These are phyloP conservation scores for Vigna nakashimae DNA, from an alignment of 306 rosid species.

Conservation along the genomic window DNA sequence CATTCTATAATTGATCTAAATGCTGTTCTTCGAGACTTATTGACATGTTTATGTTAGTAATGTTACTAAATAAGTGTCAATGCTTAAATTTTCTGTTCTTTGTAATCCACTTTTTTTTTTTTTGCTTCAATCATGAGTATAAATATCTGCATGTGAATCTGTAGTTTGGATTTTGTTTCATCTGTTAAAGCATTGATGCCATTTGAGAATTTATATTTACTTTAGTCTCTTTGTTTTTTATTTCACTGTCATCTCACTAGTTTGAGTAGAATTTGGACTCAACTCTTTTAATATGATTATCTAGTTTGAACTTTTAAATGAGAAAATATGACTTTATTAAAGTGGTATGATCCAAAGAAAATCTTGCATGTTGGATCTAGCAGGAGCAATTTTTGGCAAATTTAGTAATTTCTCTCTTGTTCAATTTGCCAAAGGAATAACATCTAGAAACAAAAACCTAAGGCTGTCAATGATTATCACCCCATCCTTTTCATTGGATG, in stretches of 20 bases:
- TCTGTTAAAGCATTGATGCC: neutral
- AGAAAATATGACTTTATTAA: too few relatives aligned
- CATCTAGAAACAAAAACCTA: too few relatives aligned
- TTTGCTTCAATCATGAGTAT: neutral
- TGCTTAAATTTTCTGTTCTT: neutral
- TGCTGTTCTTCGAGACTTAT: conserved; percentile 12
- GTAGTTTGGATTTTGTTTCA: neutral
- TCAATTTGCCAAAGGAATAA: too few relatives aligned
- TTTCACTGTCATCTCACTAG: too few relatives aligned
- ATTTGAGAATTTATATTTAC: neutral
- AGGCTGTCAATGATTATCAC: too few relatives aligned
- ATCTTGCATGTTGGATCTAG: neutral
- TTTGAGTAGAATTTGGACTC: too few relatives aligned
- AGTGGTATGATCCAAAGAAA: too few relatives aligned
- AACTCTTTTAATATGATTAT: too few relatives aligned
- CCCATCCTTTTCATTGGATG: too few relatives aligned
- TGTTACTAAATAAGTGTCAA: neutral
- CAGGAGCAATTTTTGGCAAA: neutral
- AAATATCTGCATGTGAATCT: neutral
- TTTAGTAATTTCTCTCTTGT: too few relatives aligned
- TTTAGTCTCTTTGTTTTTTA: neutral
- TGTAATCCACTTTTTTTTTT: neutral
- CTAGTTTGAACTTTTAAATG: too few relatives aligned
- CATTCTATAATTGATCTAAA: neutral
- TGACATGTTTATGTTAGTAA: conserved; percentile 6